Base-by-base conservation (phyloP, 2,329 filamentous ascomycete species). In the Lachnellula arida region DNA sequence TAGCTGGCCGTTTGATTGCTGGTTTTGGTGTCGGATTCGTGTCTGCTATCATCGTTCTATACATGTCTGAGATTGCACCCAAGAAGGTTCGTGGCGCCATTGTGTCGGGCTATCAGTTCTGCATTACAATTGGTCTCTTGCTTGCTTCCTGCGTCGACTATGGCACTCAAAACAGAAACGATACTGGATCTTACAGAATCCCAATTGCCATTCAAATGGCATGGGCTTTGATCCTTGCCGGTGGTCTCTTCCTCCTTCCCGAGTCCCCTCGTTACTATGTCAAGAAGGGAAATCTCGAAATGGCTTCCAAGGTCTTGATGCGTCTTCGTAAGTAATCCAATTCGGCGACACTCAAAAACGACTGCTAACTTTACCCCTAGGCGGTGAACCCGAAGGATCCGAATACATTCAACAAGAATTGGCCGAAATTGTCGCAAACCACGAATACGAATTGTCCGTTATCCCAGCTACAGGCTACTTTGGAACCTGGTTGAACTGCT, bases 191-290 rank as follows among this genome's bases (percentile, higher is more conserved):
- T 2, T 94, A 91, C 79, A 87, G 90, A 62, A 91, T 95, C 57
- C 87, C 89, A 54, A 91, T 95, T 65, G 82, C 73, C 49, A 77
- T 96, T 51, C 91, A 96, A 75, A 89, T 92, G 74, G 73, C 84
- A 55, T 95, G 89, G 87, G 89, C 88, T 49, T 25, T 91, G 42
- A 86, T 95, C 62, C 85, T 96, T 19, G 88, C 74, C 37, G 69
- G 67, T 48, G 91, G 91, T 67, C 81, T 95, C 28, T 72, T 91
- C 63, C 73, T 90, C 67, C 85, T 96, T 7, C 91, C 91, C 56
- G 91, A 95, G 72, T 93, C 89, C 0, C 91, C 91, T 49, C 87
- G 91, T 68, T 95, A 86, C 79, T 93, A 82, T 68, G 88, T 96
- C 75, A 91, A 89, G 79, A 86, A 85, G 72, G 87, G 87, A 54